Conservation (phyloP, 148 eudicot species). For the Rhododendron mucronatum region DNA sequence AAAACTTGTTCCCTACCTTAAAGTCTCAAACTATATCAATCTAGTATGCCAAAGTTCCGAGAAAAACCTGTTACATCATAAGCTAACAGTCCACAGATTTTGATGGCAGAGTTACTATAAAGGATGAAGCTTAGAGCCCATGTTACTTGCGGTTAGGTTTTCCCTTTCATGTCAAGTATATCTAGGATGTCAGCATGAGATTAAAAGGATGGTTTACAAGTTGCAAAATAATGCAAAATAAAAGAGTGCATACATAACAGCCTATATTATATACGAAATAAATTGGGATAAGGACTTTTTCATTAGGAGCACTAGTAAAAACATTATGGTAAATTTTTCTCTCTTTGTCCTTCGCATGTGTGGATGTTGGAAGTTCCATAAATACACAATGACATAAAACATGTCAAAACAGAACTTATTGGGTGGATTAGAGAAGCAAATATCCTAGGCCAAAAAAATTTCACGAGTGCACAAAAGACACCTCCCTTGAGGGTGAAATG, state of each 20-base stretch:
- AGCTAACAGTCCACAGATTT: background rate
- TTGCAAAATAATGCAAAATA: background rate
- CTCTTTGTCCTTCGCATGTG: background rate
- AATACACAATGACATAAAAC: background rate
- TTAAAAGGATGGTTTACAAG: background rate
- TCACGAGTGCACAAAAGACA: background rate
- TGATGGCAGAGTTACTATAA: background rate
- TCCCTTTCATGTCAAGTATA: background rate
- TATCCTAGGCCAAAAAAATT: background rate
- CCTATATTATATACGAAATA: background rate
- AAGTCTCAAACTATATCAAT: background rate
- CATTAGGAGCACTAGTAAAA: background rate
- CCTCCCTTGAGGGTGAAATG: background rate
- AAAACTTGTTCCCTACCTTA: background rate
- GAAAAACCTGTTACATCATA: background rate
- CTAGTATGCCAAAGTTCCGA: background rate
- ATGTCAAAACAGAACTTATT: background rate
- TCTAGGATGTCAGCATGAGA: background rate
- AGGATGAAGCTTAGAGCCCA: background rate
- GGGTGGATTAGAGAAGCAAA: constrained; percentile 1
- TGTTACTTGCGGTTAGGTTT: background rate
- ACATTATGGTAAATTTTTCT: background rate
- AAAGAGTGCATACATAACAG: background rate
- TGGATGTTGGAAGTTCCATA: background rate
- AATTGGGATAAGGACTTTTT: background rate